Percentiles rank a stretch among this genome's conserved stretches.
Conservation (phyloP, 441 rosid species). For the Oxalis stricta region DNA sequence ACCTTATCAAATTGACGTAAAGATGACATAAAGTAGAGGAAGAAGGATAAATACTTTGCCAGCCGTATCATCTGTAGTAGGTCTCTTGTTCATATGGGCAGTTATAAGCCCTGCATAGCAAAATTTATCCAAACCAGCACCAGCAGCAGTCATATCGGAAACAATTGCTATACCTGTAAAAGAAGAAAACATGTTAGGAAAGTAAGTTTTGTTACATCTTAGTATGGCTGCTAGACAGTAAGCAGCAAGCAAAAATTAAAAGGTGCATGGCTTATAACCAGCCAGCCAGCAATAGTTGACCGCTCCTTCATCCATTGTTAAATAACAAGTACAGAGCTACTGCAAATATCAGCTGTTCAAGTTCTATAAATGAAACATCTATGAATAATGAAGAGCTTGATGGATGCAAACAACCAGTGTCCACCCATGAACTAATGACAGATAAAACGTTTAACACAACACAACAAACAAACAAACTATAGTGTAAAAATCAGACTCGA, state of each 20-base stretch:
- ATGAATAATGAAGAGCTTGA: no score
- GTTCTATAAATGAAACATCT: no score
- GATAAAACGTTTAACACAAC: background rate
- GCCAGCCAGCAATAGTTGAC: no score
- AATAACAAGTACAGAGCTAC: no score
- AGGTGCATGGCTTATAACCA: no score
- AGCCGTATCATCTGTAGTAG: constrained; percentile 48
- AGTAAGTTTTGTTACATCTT: background rate
- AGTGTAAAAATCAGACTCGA: constrained; percentile 7
- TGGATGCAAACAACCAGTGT: no score
- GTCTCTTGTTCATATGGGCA: constrained; percentile 62
- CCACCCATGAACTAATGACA: no score
- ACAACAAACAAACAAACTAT: background rate
- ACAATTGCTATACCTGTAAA: constrained; percentile 64
- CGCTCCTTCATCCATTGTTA: no score
- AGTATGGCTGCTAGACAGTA: no score
- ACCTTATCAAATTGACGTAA: background rate
- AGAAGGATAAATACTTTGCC: constrained; percentile 35
- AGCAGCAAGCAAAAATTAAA: no score
- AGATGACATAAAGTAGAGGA: background rate
- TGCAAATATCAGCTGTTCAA: no score
- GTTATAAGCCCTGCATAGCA: constrained; percentile 91
- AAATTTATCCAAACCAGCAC: constrained; percentile 80
- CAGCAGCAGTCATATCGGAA: constrained; percentile 96
- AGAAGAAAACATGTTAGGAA: background rate